Evolutionary conservation across 208 protist genomes (phyloP).

Genomic region (Trypanosoma mega): DNA sequence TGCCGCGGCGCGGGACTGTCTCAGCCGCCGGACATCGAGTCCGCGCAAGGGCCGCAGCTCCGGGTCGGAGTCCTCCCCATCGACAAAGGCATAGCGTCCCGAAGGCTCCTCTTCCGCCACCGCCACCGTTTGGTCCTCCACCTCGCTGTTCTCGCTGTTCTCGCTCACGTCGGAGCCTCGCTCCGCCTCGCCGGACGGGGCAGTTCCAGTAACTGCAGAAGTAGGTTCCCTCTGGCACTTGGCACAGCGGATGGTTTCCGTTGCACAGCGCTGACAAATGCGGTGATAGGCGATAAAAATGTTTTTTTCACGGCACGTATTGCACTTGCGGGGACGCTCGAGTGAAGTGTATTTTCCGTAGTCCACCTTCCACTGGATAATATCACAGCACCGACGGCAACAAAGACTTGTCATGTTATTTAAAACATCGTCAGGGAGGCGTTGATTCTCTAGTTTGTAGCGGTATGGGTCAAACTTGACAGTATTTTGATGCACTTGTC

Average conservation of each 20-base stretch:
- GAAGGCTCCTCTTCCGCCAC: conserved; percentile 11
- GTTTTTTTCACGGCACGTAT: conserved; percentile 56
- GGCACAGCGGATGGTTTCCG: conserved; percentile 42
- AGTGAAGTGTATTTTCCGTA: conserved; percentile 82
- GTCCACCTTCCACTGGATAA: conserved; percentile 87
- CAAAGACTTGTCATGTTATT: conserved; percentile 73
- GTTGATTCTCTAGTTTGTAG: conserved; percentile 75
- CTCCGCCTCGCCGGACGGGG: not conserved
- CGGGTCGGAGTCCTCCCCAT: conserved; percentile 40
- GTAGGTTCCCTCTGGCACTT: conserved; percentile 91
- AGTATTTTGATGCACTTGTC: conserved; percentile 70
- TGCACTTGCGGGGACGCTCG: conserved; percentile 63
- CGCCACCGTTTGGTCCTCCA: conserved; percentile 10
- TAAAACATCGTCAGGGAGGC: conserved; percentile 33
- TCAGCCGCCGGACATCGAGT: conserved; percentile 55
- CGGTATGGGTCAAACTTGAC: conserved; percentile 79
- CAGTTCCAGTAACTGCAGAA: too few species aligned
- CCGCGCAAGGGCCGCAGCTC: conserved; percentile 49
- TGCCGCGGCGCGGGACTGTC: conserved; percentile 24
- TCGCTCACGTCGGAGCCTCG: not conserved
- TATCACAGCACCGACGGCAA: conserved; percentile 80
- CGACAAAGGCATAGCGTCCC: conserved; percentile 60
- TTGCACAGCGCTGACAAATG: conserved; percentile 78
- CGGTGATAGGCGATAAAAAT: conserved; percentile 72
- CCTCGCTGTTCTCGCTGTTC: conserved; percentile 14